Conservation (phyloP, 768 basidiomycete species). For the Lentinula sp. region DNA sequence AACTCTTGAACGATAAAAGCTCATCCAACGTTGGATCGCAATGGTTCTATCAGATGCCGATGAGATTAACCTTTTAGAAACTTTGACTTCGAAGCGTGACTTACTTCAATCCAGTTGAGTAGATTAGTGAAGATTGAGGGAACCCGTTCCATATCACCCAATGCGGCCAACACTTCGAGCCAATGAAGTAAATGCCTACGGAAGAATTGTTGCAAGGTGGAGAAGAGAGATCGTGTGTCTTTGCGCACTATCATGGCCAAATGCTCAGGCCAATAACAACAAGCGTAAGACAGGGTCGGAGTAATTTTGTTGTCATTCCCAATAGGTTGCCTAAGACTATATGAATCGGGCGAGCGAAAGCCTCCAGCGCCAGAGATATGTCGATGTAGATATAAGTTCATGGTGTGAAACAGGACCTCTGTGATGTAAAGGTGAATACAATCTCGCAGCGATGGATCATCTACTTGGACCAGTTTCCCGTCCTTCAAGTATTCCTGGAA, state of each 20-base stretch:
- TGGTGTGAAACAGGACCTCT: background rate
- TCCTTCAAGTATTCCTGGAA: background rate
- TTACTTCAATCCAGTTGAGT: background rate
- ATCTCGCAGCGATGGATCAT: background rate
- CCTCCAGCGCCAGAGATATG: background rate
- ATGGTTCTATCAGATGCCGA: background rate
- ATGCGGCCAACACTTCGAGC: background rate
- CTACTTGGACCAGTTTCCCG: background rate
- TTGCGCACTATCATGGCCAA: background rate
- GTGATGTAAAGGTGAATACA: background rate
- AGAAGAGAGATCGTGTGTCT: background rate
- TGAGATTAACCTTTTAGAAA: background rate
- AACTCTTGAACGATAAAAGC: background rate
- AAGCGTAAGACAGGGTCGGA: background rate
- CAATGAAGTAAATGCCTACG: background rate
- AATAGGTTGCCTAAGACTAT: background rate
- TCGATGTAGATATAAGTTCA: background rate
- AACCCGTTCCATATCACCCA: background rate
- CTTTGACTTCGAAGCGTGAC: background rate
- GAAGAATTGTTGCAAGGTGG: background rate
- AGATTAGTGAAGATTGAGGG: background rate
- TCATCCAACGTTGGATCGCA: background rate
- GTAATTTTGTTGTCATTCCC: background rate
- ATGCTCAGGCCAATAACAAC: conserved; percentile 1
- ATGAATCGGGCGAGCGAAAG: background rate